A percentile compares a stretch with the other conserved stretches of the same genome.
These are phyloP conservation scores for Quercus cerris DNA, from an alignment of 306 rosid genomes.

Conservation along the genomic window DNA sequence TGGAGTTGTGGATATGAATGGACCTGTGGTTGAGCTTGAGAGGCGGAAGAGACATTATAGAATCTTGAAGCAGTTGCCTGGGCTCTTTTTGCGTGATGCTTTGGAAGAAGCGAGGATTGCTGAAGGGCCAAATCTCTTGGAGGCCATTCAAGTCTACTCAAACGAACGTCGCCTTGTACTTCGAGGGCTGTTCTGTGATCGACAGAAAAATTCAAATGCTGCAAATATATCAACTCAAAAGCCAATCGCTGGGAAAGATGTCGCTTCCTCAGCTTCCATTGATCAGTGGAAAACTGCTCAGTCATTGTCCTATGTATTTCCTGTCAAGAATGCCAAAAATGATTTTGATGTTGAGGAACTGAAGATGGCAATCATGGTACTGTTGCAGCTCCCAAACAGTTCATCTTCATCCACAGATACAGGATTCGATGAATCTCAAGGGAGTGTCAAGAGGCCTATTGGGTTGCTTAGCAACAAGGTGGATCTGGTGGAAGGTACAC, in stretches of 20 bases:
- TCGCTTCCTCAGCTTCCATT: slow-evolving; percentile 36
- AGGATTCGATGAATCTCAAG: slow-evolving; percentile 56
- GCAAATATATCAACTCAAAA: slow-evolving; percentile 34
- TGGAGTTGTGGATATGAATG: slow-evolving; percentile 79
- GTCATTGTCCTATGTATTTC: slow-evolving; percentile 21
- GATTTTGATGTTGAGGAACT: slow-evolving; percentile 61
- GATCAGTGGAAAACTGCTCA: slow-evolving; percentile 47
- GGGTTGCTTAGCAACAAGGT: slow-evolving; percentile 45
- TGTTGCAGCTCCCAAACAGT: slow-evolving; percentile 65
- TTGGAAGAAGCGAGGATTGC: slow-evolving; percentile 66
- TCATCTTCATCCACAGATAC: slow-evolving; percentile 32
- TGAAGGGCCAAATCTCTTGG: slow-evolving; percentile 55
- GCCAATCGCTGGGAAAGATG: slow-evolving; percentile 53
- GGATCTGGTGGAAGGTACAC: slow-evolving; percentile 67
- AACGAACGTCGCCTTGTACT: slow-evolving; percentile 82
- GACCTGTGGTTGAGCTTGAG: slow-evolving; percentile 45
- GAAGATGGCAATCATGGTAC: slow-evolving; percentile 58
- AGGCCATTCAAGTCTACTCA: slow-evolving; percentile 59
- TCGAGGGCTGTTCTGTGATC: slow-evolving; percentile 38
- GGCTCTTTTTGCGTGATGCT: slow-evolving; percentile 49
- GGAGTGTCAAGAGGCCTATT: slow-evolving; percentile 49
- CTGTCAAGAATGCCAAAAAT: slow-evolving; percentile 46
- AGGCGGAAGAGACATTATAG: slow-evolving; percentile 63
- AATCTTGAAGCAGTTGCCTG: slow-evolving; percentile 75
- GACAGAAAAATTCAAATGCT: slow-evolving; percentile 26